These are phyloP conservation scores for Quercus aquifolioides DNA, from an alignment of 306 rosid genomes.

Conservation along the genomic window DNA sequence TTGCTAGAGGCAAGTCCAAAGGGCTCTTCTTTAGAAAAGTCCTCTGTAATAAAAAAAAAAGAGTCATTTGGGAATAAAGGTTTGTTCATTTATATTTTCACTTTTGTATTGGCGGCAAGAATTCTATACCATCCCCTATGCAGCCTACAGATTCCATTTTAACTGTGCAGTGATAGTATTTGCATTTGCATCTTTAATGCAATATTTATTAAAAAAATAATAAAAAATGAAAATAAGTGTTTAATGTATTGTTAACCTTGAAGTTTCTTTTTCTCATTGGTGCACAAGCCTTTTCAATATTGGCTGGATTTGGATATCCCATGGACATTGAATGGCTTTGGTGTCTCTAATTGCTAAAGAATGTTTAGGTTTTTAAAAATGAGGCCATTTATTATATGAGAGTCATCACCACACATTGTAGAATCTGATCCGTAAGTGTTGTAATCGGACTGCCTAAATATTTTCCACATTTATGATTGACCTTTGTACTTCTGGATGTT, in stretches of 20 bases:
- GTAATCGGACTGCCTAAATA: background rate
- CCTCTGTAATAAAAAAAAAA: too few species aligned
- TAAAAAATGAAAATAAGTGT: background rate
- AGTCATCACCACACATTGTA: conserved; percentile 13
- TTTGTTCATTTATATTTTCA: conserved; percentile 6
- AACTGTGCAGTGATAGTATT: background rate
- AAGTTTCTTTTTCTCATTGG: conserved; percentile 4
- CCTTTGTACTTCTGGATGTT: background rate
- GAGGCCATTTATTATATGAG: background rate
- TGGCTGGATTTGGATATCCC: background rate
- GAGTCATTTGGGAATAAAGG: background rate
- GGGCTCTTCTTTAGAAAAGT: too few species aligned
- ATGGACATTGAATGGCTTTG: background rate
- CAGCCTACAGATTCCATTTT: background rate
- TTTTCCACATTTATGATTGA: background rate
- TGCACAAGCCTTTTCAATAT: background rate
- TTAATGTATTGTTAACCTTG: background rate
- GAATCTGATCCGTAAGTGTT: background rate
- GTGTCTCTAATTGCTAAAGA: conserved; percentile 13
- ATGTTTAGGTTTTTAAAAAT: conserved; percentile 6
- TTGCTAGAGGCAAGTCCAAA: too few species aligned
- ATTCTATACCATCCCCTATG: background rate
- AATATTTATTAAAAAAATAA: background rate
- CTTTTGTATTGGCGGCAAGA: background rate
- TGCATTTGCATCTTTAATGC: background rate